Evolutionary conservation across 495 filamentous ascomycete species (phyloP), one percentile per base, ranked within the genome.

Genomic region (Hypoxylon cercidicola): DNA sequence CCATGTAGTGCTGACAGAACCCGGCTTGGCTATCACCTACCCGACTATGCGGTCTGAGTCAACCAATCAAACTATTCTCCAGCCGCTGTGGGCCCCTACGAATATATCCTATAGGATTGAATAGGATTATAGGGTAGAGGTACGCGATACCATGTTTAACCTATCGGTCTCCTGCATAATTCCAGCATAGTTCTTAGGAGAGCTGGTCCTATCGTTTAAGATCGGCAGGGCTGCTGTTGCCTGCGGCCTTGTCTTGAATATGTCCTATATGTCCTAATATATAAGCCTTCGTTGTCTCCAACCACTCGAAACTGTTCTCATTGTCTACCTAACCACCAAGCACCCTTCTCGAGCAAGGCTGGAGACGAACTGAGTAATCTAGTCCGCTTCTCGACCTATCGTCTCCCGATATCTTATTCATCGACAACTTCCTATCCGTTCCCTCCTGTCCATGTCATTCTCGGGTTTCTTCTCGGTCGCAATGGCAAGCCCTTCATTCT

Each of bases 401-500:
- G 28, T 37, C 48, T 51, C 28, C 18, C 7, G 8, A 11, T 39
- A 12, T 16, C 23, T 3, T 60, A 21, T 44, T 39, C 21, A 52
- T 2, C 41, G 15, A 23, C 32, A 18, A 21, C 12, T 62, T n/a
- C 13, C 11, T n/a, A n/a, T 18, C 19, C 7, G 45, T 18, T 13
- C 32, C 35, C 23, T 37, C n/a, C 16, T 28, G 32, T 10, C 5
- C 13, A 40, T 53, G 39, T 52, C 21, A 8, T 43, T 55, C 13
- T 25, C 34, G 1, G 46, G n/a, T 13, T 13, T 49, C 34, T 23
- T 45, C 16, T 32, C 53, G 3, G 10, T 32, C 37, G 39, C 39
- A 20, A 73, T 73, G 71, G 68, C 58, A 34, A 56, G 35, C 47
- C 52, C 55, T 48, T 57, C 53, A 19, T 39, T 43, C 15, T 52